phyloP scores from a whole-genome alignment of 1,284 basidiomycete species.

The Amylostereum chailletii region DNA sequence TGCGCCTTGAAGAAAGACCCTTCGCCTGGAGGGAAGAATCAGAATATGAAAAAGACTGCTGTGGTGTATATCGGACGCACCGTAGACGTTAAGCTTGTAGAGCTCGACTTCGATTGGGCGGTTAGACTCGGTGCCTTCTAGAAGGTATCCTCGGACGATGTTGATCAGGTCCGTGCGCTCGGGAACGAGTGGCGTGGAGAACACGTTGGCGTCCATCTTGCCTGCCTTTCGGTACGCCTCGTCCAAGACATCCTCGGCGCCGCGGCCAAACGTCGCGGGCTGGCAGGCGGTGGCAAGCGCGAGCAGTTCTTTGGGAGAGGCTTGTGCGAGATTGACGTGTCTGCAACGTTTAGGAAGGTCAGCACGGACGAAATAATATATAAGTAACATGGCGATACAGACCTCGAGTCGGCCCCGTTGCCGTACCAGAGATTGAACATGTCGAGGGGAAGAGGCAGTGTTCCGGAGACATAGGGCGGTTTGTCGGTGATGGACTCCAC shows the following conservation, averaged over 20 bases:
- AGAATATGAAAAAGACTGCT: no score
- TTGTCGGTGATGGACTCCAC: no score
- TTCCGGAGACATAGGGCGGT: conserved; percentile 3
- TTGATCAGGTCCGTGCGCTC: conserved; percentile 8
- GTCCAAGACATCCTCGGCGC: conserved; percentile 10
- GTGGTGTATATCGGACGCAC: conserved; percentile 7
- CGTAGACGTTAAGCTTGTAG: conserved; percentile 23
- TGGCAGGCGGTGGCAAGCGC: conserved; percentile 7
- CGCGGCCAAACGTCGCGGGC: conserved; percentile 7
- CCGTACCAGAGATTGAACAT: conserved; percentile 5
- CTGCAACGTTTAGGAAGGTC: neutral
- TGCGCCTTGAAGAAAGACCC: conserved; percentile 20
- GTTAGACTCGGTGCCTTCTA: conserved; percentile 8
- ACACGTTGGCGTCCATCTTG: conserved; percentile 7
- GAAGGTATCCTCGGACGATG: conserved; percentile 9
- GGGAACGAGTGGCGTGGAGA: conserved; percentile 7
- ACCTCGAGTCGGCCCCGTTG: neutral
- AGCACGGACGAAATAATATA: no score
- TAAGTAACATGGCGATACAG: no score
- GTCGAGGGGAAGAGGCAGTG: conserved; percentile 1
- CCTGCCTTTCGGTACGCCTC: conserved; percentile 12
- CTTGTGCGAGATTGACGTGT: conserved; percentile 1
- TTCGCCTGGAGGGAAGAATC: conserved; percentile 2
- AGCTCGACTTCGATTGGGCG: conserved; percentile 13
- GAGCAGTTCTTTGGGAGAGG: conserved; percentile 3